Evolutionary conservation across 192 early-diverging fungal genomes (phyloP).

Genomic region (Linderina pennispora): DNA sequence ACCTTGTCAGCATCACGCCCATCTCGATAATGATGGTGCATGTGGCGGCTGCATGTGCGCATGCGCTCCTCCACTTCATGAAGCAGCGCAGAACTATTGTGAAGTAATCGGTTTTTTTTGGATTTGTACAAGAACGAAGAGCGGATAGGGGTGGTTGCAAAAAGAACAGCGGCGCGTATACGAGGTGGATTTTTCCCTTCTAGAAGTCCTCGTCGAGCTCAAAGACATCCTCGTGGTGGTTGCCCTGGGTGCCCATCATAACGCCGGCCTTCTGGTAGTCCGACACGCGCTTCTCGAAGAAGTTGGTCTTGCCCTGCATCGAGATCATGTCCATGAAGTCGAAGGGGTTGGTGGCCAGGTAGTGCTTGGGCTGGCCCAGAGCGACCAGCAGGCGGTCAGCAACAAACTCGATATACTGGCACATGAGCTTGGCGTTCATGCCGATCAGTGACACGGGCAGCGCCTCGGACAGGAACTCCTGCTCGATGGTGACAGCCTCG

Average conservation of each 20-base stretch:
- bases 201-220: conserved; percentile 81
- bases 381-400: conserved; percentile 91
- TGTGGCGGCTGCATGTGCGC: no score
- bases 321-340: conserved; percentile 99
- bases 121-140: no score
- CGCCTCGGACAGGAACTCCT: conserved; percentile 92
- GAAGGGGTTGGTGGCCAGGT: conserved; percentile 86
- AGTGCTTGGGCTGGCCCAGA: conserved; percentile 80
- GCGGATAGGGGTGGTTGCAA: no score
- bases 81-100: no score
- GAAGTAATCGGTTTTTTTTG: no score
- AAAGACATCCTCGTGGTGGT: conserved; percentile 60
- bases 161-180: no score
- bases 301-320: conserved; percentile 98
- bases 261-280: conserved; percentile 95
- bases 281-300: conserved; percentile 95
- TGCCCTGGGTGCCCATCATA: conserved; percentile 57
- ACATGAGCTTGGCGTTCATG: conserved; percentile 94
- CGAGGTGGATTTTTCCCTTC: no score
- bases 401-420: conserved; percentile 98
- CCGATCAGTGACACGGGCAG: conserved; percentile 91
- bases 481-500: conserved; percentile 91
- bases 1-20: no score
- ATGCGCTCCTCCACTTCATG: no score
- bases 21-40: no score